These are phyloP conservation scores for Eutypella sp. DNA, from an alignment of 2,329 filamentous ascomycete genomes.

Conservation along the genomic window DNA sequence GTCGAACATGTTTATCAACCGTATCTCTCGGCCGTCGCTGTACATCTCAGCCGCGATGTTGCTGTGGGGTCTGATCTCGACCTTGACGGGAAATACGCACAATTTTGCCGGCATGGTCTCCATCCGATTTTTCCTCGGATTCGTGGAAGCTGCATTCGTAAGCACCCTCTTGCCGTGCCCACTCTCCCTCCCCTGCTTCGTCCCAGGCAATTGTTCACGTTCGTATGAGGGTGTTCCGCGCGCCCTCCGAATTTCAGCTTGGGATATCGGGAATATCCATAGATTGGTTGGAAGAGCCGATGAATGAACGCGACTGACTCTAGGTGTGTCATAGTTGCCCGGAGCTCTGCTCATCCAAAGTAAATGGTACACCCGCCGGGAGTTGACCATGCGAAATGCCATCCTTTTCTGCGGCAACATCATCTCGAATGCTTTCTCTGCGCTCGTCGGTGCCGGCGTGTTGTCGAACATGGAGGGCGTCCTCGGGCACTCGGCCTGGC, in stretches of 20 bases:
- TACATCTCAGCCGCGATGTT: conserved; percentile 50
- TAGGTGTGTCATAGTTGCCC: conserved; percentile 34
- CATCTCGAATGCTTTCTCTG: conserved; percentile 56
- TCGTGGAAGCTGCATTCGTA: conserved; percentile 57
- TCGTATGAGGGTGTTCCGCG: not conserved
- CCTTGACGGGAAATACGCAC: conserved; percentile 46
- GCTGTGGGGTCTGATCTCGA: conserved; percentile 57
- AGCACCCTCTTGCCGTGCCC: not conserved
- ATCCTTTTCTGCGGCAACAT: conserved; percentile 56
- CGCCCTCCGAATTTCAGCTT: not conserved
- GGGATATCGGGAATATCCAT: no score
- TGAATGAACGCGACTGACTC: not conserved
- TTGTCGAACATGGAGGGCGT: conserved; percentile 53
- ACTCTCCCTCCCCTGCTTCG: not conserved
- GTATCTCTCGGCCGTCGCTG: conserved; percentile 44
- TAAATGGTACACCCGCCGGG: conserved; percentile 62
- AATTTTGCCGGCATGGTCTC: conserved; percentile 51
- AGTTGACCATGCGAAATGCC: conserved; percentile 50
- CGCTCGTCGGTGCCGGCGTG: conserved; percentile 54
- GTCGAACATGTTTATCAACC: conserved; percentile 54
- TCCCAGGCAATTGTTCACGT: not conserved
- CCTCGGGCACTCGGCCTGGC: conserved; percentile 51
- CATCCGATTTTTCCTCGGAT: conserved; percentile 56
- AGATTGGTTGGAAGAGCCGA: not conserved
- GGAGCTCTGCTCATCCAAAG: conserved; percentile 59